Percentiles rank a stretch among this genome's conserved stretches.
These are phyloP conservation scores for Vanrija sp. DNA, from an alignment of 1,284 basidiomycete species.

Conservation along the genomic window DNA sequence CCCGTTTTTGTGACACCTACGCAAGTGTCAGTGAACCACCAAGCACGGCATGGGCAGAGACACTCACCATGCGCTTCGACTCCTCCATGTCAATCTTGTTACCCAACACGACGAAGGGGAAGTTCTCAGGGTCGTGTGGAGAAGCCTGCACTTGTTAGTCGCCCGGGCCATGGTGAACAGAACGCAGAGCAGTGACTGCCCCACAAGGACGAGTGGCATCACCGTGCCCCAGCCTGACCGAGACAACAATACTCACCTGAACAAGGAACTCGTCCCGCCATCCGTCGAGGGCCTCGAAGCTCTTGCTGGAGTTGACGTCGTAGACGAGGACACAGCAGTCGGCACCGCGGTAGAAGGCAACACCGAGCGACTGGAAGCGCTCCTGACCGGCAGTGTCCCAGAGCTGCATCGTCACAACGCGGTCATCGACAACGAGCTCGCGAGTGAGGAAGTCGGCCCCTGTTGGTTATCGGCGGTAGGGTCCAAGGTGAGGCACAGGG, in stretches of 20 bases:
- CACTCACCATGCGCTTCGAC: conserved; percentile 86
- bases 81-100: conserved; percentile 99
- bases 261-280: conserved; percentile 98
- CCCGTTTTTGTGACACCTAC: conserved; percentile 97
- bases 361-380: conserved; percentile 96
- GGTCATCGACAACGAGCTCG: conserved; percentile 97
- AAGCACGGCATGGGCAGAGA: neutral
- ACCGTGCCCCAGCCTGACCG: too few species aligned
- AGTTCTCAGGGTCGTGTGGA: conserved; percentile 97
- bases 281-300: conserved; percentile 91
- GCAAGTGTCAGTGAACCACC: neutral
- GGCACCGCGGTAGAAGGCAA: conserved; percentile 98
- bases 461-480: conserved; percentile 9
- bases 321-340: conserved; percentile 99
- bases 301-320: conserved; percentile 97
- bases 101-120: conserved; percentile 96
- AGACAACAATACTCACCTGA: conserved; percentile 50
- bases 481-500: neutral
- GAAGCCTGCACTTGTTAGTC: conserved; percentile 61
- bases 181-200: conserved; percentile 52
- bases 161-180: conserved; percentile 51
- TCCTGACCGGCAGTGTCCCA: conserved; percentile 99
- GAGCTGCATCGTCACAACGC: conserved; percentile 97
- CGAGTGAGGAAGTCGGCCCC: conserved; percentile 75
- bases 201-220: neutral